phyloP scores from a whole-genome alignment of 2,329 filamentous ascomycete species.

The Ascochyta pisi region DNA sequence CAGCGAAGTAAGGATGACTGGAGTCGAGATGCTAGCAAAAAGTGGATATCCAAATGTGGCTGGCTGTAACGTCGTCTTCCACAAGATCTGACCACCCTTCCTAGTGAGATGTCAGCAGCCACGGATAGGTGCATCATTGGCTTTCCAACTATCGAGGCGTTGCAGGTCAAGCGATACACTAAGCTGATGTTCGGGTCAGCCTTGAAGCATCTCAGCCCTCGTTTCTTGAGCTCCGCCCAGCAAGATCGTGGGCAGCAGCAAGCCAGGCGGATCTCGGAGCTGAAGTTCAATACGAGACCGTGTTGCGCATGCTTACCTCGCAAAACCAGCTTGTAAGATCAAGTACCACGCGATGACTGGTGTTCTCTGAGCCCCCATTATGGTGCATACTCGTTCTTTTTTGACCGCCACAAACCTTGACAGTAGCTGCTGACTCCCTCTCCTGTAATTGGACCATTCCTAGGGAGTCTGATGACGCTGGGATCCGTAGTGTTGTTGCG shows the following conservation, averaged over 20 bases:
- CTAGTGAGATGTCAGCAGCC: constrained; percentile 4
- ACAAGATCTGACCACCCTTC: neutral
- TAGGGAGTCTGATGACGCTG: neutral
- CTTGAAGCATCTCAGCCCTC: constrained; percentile 5
- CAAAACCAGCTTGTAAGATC: neutral
- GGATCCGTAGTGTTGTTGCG: neutral
- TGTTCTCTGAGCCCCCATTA: neutral
- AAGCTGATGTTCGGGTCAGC: constrained; percentile 15
- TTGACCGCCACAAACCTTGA: constrained; percentile 8
- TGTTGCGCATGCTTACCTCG: neutral
- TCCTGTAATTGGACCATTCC: neutral
- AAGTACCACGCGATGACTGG: neutral
- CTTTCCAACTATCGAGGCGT: neutral
- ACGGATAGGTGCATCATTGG: neutral
- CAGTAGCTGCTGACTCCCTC: constrained; percentile 5
- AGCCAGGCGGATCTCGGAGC: constrained; percentile 2
- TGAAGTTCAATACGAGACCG: neutral
- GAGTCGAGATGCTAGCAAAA: neutral
- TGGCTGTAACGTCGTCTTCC: constrained; percentile 9
- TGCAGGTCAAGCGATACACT: neutral
- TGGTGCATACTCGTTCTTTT: neutral
- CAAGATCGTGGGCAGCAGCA: neutral
- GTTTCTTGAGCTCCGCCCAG: neutral
- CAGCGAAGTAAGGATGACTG: neutral
- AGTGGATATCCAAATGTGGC: neutral